Evolutionary conservation across 371 early-diverging fungal genomes (phyloP).

Genomic region (Circinella umbellata): DNA sequence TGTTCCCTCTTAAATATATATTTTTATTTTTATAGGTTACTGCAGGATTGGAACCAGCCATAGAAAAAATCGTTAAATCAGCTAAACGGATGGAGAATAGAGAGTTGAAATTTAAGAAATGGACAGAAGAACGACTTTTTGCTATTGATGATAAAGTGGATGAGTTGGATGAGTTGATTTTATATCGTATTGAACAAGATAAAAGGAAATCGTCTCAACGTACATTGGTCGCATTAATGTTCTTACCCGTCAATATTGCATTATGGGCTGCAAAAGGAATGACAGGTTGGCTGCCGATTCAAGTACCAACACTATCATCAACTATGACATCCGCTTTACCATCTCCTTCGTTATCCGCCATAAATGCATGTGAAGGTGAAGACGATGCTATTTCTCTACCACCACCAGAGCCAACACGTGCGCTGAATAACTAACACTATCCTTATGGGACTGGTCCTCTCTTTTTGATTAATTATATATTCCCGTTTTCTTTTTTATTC

Average conservation of each 20-base stretch:
- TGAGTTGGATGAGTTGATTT: constrained; percentile 54
- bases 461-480: too few relatives aligned
- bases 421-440: too few relatives aligned
- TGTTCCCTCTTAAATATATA: background rate
- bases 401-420: constrained; percentile 1
- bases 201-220: constrained; percentile 32
- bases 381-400: constrained; percentile 1
- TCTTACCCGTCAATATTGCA: constrained; percentile 30
- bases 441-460: too few relatives aligned
- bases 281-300: constrained; percentile 6
- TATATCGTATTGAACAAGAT: constrained; percentile 58
- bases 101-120: constrained; percentile 47
- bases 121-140: constrained; percentile 60
- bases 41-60: constrained; percentile 17
- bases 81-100: constrained; percentile 58
- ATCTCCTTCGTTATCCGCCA: background rate
- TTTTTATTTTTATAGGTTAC: constrained; percentile 3
- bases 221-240: constrained; percentile 25
- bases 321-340: background rate
- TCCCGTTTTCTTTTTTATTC: too few relatives aligned
- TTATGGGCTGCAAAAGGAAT: constrained; percentile 22
- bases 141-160: constrained; percentile 54
- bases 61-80: constrained; percentile 50
- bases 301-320: background rate
- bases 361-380: background rate